Base-by-base conservation (phyloP, 1,284 basidiomycete genomes). In the Calocybe gambosa region DNA sequence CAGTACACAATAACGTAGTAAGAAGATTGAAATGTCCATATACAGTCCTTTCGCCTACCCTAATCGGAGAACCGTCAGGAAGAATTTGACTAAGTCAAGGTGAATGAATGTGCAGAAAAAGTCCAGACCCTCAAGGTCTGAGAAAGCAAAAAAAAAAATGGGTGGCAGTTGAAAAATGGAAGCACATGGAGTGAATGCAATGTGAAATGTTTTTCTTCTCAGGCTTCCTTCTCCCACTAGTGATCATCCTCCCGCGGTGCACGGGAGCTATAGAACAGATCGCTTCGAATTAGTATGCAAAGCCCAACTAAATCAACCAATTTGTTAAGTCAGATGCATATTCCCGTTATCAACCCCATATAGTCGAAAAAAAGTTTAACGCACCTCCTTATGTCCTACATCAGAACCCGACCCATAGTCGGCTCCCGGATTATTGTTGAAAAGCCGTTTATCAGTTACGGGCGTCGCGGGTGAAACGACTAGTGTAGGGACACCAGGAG, bases 381-480 rank as follows among this genome's bases (percentile, higher is more conserved):
- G 13, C 36, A 50, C 53, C 51, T 45, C 35, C 20, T 31, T 50
- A 13, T 37, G 15, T 3, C 31, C 25, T 19, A 40, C 21, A 3
- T 29, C 31, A 5, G 31, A 34, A 6, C n/a, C 15, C 10, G 46
- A 44, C 16, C 28, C 41, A n/a, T 10, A 7, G 16, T 16, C 29
- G 3, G 15, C 15, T 3, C 31, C 7, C 1, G 46, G 49, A 8
- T 28, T 28, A 18, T n/a, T 34, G 31, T 34, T 26, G 26, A 50
- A 49, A 10, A 41, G 31, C 13, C 47, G 40, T 12, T 43, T 50
- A 1, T 38, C 41, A n/a, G 4, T 36, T 18, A 42, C 26, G 9
- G 50, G 51, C 6, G 44, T 42, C 1, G 46, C 44, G 31, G 48
- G 42, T 19, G 23, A 16, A 16, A 47, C 38, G 21, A 45, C 21